These are phyloP conservation scores for Claviceps capensis DNA, from an alignment of 2,329 filamentous ascomycete species.

Conservation along the genomic window DNA sequence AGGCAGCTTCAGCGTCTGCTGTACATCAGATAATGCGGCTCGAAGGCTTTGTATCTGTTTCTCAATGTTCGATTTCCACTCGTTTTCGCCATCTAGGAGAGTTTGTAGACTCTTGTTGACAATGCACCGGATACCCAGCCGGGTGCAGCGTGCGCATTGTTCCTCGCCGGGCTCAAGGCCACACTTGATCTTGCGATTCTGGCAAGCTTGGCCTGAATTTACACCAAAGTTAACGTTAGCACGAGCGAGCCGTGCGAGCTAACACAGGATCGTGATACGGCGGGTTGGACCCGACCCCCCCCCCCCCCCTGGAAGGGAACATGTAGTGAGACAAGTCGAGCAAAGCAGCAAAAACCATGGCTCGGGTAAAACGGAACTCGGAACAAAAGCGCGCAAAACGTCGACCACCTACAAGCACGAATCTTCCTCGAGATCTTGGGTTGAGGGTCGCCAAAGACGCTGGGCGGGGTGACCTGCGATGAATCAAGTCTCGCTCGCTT, in stretches of 20 bases:
- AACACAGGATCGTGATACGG: not conserved
- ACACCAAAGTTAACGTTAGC: not conserved
- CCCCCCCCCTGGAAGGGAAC: not conserved
- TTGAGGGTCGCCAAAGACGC: conserved; percentile 7
- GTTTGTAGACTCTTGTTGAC: conserved; percentile 43
- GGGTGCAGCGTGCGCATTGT: conserved; percentile 34
- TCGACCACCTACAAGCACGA: conserved; percentile 17
- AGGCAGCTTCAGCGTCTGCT: conserved; percentile 11
- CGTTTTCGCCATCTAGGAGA: conserved; percentile 37
- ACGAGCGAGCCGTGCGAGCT: not conserved
- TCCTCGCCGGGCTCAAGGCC: conserved; percentile 30
- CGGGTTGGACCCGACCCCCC: not conserved
- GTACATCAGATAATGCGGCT: conserved; percentile 14
- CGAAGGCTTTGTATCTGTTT: conserved; percentile 14
- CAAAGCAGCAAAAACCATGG: not conserved
- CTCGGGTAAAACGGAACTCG: not conserved
- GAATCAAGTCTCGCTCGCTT: conserved; percentile 11
- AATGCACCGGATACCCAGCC: conserved; percentile 35
- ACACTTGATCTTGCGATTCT: conserved; percentile 41
- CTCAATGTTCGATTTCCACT: conserved; percentile 24
- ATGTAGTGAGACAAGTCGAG: not conserved
- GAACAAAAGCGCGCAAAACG: not conserved
- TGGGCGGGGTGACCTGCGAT: conserved; percentile 8
- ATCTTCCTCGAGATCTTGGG: conserved; percentile 20
- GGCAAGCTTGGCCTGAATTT: conserved; percentile 28